Base-by-base conservation (phyloP, 805 yeast genomes). In the Blastobotrys muscicola region DNA sequence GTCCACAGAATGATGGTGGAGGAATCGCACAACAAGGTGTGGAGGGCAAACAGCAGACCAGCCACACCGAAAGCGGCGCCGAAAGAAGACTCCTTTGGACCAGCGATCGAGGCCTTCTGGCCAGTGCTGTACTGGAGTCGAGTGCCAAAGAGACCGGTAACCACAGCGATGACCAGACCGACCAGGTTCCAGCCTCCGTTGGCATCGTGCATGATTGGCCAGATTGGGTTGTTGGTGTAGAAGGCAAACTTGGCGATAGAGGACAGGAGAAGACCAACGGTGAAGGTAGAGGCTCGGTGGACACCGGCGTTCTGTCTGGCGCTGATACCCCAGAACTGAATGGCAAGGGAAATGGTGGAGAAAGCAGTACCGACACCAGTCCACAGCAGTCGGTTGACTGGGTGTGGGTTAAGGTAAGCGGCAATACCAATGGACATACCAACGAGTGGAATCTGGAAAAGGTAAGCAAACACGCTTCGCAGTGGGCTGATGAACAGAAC, bases 1-100 rank as follows among this genome's bases (percentile, higher is more conserved):
- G 79, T 77, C 97, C 97, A 92, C 38, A 80, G 70, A n/a, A 85
- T 82, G 36, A 90, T 70, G 8, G 92, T 83, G 2, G 94, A 80
- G 0, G 96, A 74, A 59, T 92, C 98, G 2, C 85, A 74, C 38
- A 87, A 61, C 68, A 80, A 75, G 10, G 94, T 83, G 52, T 80
- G 81, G 31, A 83, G 61, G 4, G 82, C 75, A 58, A 79, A 90
- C 26, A 86, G 60, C 45, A 82, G 68, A 1, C 86, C 77, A 16
- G 94, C 97, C 49, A 90, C 70, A 1, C 94, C 95, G 16, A 75
- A 42, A 2, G 81, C 72, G 1, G 86, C 71, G 12, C 71, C 58
- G 2, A 80, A 6, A 11, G 55, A 45, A 9, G 55, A 42, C n/a
- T 51, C 48, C 12, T 45, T 44, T 20, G 47, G 44, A 20, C 51